Base-by-base conservation (phyloP, 140 eudicot genomes). In the Ambrosia hybrid region DNA sequence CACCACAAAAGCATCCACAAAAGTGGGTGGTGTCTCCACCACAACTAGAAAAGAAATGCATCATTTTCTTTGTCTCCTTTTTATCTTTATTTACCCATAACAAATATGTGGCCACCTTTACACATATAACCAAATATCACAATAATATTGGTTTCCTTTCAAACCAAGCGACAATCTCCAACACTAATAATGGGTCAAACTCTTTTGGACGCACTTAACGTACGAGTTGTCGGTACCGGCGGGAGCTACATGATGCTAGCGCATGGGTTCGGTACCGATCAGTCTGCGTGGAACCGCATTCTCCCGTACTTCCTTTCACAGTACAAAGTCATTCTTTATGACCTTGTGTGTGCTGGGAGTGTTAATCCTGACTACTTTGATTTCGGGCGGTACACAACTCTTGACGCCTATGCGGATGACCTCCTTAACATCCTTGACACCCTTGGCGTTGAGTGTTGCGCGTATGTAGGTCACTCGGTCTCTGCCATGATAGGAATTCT, bases 201-300 rank as follows among this genome's bases (percentile, higher is more conserved):
- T 55, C 73, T 91, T 2, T 57, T 91, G 61, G 87, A 88, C 8
- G 90, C 86, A 8, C 83, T 91, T 57, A 88, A 91, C 74, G 97
- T 91, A 8, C 59, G 89, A 17, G 87, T 85, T 3, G 83, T 82
- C 57, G 97, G 97, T 43, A 66, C 84, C 68, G 96, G 97, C 78
- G 77, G 80, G 39, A 79, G 49, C 11, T 64, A 80, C 62, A 70
- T 91, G 7, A 85, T 91, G 37, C 75, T 91, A 14, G 90, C 97
- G 51, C 95, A 91, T 34, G 97, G 97, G 12, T 82, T 88, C 74
- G 97, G 97, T 67, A 91, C 97, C 66, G 97, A 91, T 67, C 97
- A 91, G 53, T 91, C 97, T 3, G 96, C 96, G 1, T 91, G 97
- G 97, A 84, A 86, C 33, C 84, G 92, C 72, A 91, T 91, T 75